Evolutionary conservation across 768 basidiomycete species (phyloP).

Genomic region (Cubamyces sp.): DNA sequence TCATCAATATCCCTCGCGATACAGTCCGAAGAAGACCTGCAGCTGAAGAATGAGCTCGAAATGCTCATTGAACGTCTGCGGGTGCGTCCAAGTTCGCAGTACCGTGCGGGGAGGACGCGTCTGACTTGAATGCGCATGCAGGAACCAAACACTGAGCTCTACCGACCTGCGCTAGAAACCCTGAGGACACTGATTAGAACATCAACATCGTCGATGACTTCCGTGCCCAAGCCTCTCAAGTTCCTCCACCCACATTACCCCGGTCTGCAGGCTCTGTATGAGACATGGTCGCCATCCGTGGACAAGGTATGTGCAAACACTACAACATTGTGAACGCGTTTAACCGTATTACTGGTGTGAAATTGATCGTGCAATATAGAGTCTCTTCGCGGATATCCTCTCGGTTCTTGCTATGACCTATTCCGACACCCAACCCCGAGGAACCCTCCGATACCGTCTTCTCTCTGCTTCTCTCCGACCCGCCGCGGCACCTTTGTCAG

Average conservation of each 20-base stretch:
- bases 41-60: slow-evolving; percentile 92
- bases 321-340: not conserved
- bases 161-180: slow-evolving; percentile 90
- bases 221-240: slow-evolving; percentile 98
- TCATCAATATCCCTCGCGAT: not conserved
- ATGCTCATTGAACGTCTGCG: slow-evolving; percentile 95
- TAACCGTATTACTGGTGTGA: not conserved
- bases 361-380: slow-evolving; percentile 47
- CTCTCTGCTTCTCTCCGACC: slow-evolving; percentile 74
- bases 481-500: slow-evolving; percentile 67
- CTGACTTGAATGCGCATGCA: slow-evolving; percentile 39
- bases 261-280: slow-evolving; percentile 80
- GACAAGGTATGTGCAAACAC: slow-evolving; percentile 58
- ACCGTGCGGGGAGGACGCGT: not conserved
- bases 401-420: slow-evolving; percentile 99
- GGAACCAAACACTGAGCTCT: slow-evolving; percentile 87
- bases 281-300: slow-evolving; percentile 77
- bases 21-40: slow-evolving; percentile 94
- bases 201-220: slow-evolving; percentile 98
- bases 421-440: slow-evolving; percentile 95
- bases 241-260: slow-evolving; percentile 96
- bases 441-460: slow-evolving; percentile 92
- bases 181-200: slow-evolving; percentile 92
- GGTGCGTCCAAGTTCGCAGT: slow-evolving; percentile 47
- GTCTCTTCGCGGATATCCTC: slow-evolving; percentile 94